A percentile compares a stretch with the other conserved stretches of the same genome.
Conservation (phyloP, 2,329 filamentous ascomycete genomes). For the Rhytidhysteron rufulum region DNA sequence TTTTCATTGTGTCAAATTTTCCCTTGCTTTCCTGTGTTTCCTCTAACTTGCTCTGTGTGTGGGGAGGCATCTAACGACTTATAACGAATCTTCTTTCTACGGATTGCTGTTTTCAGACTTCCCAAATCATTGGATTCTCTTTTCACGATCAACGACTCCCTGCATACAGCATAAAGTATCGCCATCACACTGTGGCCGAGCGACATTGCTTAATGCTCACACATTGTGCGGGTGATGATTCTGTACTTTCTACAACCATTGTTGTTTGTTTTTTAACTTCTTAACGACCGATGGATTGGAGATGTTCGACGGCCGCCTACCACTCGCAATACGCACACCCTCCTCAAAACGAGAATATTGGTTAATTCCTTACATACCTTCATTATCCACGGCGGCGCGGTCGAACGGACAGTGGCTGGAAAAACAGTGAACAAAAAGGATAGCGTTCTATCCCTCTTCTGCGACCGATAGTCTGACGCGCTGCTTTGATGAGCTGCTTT, state of each 20-base stretch:
- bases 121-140: slow-evolving; percentile 25
- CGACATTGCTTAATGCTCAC: slow-evolving; percentile 20
- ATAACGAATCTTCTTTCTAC: slow-evolving; percentile 28
- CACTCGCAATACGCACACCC: background rate
- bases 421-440: slow-evolving; percentile 13
- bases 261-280: slow-evolving; percentile 15
- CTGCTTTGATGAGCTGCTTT: slow-evolving; percentile 9
- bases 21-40: slow-evolving; percentile 27
- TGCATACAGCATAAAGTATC: slow-evolving; percentile 31
- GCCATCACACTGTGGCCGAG: slow-evolving; percentile 17
- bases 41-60: slow-evolving; percentile 24
- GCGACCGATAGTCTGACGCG: slow-evolving; percentile 10
- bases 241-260: slow-evolving; percentile 30
- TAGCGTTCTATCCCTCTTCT: slow-evolving; percentile 5
- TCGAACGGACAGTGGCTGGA: slow-evolving; percentile 13
- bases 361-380: slow-evolving; percentile 6
- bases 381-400: slow-evolving; percentile 14
- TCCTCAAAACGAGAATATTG: slow-evolving; percentile 3
- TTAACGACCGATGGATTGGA: slow-evolving; percentile 17
- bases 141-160: slow-evolving; percentile 34
- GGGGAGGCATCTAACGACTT: slow-evolving; percentile 33
- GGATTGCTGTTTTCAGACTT: slow-evolving; percentile 13
- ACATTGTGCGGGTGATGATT: slow-evolving; percentile 27
- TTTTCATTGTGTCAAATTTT: slow-evolving; percentile 29
- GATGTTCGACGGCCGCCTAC: slow-evolving; percentile 13